Percentiles rank a stretch among this genome's conserved stretches.
Evolutionary conservation across 441 rosid species (phyloP).

Genomic region (Gossypium gossypioides): DNA sequence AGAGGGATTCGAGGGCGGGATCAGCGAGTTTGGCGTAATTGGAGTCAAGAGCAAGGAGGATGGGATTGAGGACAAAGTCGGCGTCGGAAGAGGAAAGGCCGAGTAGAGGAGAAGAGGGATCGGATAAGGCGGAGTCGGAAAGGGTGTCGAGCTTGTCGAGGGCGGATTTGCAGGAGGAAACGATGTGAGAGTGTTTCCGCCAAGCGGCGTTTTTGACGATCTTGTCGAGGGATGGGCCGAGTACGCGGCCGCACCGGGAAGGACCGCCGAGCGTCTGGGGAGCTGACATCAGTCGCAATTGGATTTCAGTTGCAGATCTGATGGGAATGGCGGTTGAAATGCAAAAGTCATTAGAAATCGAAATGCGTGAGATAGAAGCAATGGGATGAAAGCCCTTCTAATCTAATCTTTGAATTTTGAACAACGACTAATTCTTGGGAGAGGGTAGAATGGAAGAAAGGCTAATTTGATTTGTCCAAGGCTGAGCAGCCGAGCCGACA

Average conservation of each 20-base stretch:
- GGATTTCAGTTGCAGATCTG: conserved; percentile 10
- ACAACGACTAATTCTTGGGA: background rate
- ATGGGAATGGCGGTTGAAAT: background rate
- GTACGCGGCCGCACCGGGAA: conserved; percentile 60
- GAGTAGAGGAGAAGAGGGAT: conserved; percentile 41
- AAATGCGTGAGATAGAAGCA: background rate
- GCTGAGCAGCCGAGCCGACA: conserved; percentile 12
- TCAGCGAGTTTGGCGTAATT: conserved; percentile 60
- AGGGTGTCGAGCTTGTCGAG: conserved; percentile 69
- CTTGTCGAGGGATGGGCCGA: conserved; percentile 76
- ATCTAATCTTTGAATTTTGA: background rate
- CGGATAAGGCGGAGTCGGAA: conserved; percentile 28
- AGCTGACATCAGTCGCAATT: conserved; percentile 33
- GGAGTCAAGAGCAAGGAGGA: conserved; percentile 66
- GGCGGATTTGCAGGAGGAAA: conserved; percentile 72
- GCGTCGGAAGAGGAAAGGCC: conserved; percentile 60
- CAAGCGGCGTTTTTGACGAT: conserved; percentile 90
- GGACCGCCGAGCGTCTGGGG: conserved; percentile 72
- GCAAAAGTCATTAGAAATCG: background rate
- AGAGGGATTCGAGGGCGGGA: conserved; percentile 79
- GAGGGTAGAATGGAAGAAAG: background rate
- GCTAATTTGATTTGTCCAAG: background rate
- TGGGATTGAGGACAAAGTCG: conserved; percentile 46
- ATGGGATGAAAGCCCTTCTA: background rate
- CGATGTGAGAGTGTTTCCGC: conserved; percentile 84